Percentiles rank a stretch among this genome's conserved stretches.
Evolutionary conservation across 2,329 filamentous ascomycete species (phyloP).

Genomic region (Botrytis medusae): DNA sequence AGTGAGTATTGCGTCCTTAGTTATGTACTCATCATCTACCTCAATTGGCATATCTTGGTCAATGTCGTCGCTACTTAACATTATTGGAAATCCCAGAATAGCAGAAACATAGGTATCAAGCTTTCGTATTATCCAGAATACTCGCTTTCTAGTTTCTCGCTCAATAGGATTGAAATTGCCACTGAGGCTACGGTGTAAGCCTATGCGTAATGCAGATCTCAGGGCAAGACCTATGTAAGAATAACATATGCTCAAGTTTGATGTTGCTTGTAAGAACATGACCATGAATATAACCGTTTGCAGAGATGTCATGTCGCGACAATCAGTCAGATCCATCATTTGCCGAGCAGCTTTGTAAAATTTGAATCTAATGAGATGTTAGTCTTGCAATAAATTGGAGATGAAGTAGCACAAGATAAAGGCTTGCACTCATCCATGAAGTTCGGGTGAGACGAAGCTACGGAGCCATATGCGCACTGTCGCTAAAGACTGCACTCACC

Average conservation of each 20-base stretch:
- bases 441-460: not conserved
- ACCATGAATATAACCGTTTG: slow-evolving; percentile 79
- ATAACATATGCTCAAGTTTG: slow-evolving; percentile 77
- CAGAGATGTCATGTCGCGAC: slow-evolving; percentile 70
- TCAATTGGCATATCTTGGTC: slow-evolving; percentile 65
- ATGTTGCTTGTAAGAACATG: slow-evolving; percentile 76
- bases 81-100: slow-evolving; percentile 63
- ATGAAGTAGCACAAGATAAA: not conserved
- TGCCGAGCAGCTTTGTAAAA: slow-evolving; percentile 69
- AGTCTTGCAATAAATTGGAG: slow-evolving; percentile 9
- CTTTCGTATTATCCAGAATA: slow-evolving; percentile 68
- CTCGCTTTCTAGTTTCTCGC: slow-evolving; percentile 60
- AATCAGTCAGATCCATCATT: slow-evolving; percentile 66
- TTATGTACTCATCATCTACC: slow-evolving; percentile 68
- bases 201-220: slow-evolving; percentile 73
- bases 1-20: slow-evolving; percentile 53
- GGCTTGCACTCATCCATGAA: not conserved
- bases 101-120: slow-evolving; percentile 71
- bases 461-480: not conserved
- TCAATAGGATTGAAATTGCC: slow-evolving; percentile 63
- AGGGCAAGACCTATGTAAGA: slow-evolving; percentile 77
- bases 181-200: slow-evolving; percentile 71
- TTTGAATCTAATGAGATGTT: slow-evolving; percentile 56
- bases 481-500: slow-evolving; percentile 44
- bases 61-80: slow-evolving; percentile 63